These are phyloP conservation scores for Colletotrichum melonis DNA, from an alignment of 2,329 filamentous ascomycete species.

Conservation along the genomic window DNA sequence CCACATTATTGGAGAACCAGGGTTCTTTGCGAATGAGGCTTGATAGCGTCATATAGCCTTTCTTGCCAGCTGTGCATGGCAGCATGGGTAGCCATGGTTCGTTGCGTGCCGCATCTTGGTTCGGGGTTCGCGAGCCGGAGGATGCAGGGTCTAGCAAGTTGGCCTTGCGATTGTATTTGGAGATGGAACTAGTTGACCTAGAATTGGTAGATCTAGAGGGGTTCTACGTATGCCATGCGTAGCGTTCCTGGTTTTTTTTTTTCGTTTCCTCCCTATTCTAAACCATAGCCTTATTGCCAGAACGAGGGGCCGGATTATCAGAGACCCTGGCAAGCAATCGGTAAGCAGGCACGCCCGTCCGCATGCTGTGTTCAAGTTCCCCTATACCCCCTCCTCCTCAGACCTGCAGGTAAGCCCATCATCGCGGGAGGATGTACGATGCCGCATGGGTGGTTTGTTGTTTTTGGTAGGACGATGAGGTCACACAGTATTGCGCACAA, in stretches of 20 bases:
- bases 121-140: conserved; percentile 3
- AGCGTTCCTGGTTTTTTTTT: not conserved
- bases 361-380: not conserved
- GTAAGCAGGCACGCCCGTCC: not conserved
- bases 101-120: not conserved
- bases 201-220: not conserved
- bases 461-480: conserved; percentile 12
- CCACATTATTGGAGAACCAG: not conserved
- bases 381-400: not conserved
- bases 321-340: not conserved
- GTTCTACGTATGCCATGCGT: not conserved
- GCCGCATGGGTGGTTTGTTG: not conserved
- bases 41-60: not conserved
- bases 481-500: conserved; percentile 26
- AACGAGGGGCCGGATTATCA: not conserved
- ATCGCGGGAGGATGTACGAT: not conserved
- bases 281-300: not conserved
- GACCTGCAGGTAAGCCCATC: not conserved
- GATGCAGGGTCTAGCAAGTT: conserved; percentile 31
- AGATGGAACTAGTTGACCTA: too few relatives aligned
- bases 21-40: not conserved
- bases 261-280: too few relatives aligned
- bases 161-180: not conserved
- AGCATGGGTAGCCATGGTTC: not conserved
- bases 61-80: not conserved